phyloP scores from a whole-genome alignment of 306 rosid species.

The Glycine soja region DNA sequence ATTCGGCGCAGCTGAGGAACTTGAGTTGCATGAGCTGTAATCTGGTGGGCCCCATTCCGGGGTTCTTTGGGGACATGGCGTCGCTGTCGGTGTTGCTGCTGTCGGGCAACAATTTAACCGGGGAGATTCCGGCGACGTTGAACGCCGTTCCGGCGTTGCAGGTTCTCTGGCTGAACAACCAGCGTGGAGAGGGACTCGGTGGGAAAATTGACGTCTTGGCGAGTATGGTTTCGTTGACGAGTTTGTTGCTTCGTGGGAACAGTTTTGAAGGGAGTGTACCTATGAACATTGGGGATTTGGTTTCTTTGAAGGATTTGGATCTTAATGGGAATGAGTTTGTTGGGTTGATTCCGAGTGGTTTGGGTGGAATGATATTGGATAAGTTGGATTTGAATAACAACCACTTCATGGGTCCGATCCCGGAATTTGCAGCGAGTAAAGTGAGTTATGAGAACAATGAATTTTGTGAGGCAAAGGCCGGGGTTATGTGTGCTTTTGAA shows the following conservation, averaged over 20 bases:
- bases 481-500: constrained; percentile 61
- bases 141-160: constrained; percentile 44
- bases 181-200: constrained; percentile 56
- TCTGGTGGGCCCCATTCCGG: constrained; percentile 69
- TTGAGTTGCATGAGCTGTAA: constrained; percentile 66
- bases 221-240: constrained; percentile 61
- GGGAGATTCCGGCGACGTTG: constrained; percentile 63
- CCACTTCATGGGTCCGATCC: constrained; percentile 76
- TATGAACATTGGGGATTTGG: constrained; percentile 61
- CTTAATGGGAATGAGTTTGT: constrained; percentile 70
- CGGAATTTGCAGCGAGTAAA: constrained; percentile 58
- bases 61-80: constrained; percentile 59
- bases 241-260: constrained; percentile 85
- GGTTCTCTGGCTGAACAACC: constrained; percentile 72
- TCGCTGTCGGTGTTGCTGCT: constrained; percentile 65
- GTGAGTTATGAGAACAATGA: constrained; percentile 43
- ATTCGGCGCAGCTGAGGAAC: constrained; percentile 61
- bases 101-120: constrained; percentile 60
- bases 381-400: constrained; percentile 71
- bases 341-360: constrained; percentile 70
- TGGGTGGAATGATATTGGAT: constrained; percentile 58
- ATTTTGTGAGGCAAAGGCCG: constrained; percentile 59
- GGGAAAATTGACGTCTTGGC: constrained; percentile 68
- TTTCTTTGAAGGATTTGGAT: constrained; percentile 66
- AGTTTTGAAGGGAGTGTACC: constrained; percentile 69